Base-by-base conservation (phyloP, 2,329 filamentous ascomycete genomes). In the Conoideocrella luteorostrata region DNA sequence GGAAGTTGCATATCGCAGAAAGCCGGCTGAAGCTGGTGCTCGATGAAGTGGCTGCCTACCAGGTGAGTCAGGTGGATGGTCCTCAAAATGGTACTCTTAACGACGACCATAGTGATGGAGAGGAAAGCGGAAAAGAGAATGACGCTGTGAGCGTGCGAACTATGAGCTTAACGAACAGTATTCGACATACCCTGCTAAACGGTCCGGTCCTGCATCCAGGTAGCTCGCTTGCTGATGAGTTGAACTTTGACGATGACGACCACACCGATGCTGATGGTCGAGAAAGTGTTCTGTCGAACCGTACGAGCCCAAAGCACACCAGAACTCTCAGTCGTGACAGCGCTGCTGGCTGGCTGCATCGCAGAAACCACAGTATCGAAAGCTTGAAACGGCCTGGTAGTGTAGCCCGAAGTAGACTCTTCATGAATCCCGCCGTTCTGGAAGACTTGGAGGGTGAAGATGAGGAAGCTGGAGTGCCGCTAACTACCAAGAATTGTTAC, bases 1-100 rank as follows among this genome's bases (percentile, higher is more conserved):
- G 87, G 45, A 88, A 86, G 53, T 69, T 95, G 12, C 90, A 97
- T 61, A 77, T 96, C n/a, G 86, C 89, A 2, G 93, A 98, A 66
- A 86, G 77, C 23, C 82, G 91, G 29, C 65, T 98, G 43, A 93
- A 91, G 60, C 75, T 79, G 10, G 77, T 98, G 10, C 72, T 98
- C 35, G 88, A 91, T 29, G 93, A 97, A 63, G 78, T 98, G 39
- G 81, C 82, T n/a, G 74, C 78, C 4, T 80, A 80, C 45, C 81
- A 89, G 54, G 73, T 73, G 34, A 70, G 70, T 3, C 75, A 77
- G 38, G 50, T 67, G 41, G 69, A 68, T 50, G 63, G 47, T 43
- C 60, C 48, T 49, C 65, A 71, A 20, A 56, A 60, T 22, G 58
- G 56, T 20, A 52, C 58, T 38, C 60, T 57, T 20, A 49, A 61